phyloP scores from a whole-genome alignment of 2,329 filamentous ascomycete genomes.

The Apiospora koreana region DNA sequence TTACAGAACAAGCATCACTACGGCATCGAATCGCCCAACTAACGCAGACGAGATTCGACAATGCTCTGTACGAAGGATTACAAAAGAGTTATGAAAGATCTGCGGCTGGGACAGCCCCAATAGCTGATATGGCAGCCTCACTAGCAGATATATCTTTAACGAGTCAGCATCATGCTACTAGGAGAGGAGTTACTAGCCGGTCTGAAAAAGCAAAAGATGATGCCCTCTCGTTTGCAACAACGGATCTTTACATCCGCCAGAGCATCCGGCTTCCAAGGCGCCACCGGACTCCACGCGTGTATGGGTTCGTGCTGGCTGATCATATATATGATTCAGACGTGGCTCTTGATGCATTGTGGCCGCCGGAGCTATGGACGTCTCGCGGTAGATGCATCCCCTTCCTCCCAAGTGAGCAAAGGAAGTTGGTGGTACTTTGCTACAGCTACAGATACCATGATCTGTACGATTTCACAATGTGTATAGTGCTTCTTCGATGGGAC shows the following conservation, averaged over 20 bases:
- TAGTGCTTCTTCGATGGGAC: not conserved
- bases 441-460: no score
- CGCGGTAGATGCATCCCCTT: not conserved
- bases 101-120: no score
- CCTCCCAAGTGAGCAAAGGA: not conserved
- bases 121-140: no score
- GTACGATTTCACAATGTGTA: not conserved
- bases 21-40: no score
- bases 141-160: not conserved
- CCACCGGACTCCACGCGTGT: not conserved
- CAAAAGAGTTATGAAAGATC: no score
- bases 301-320: not conserved
- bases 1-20: no score
- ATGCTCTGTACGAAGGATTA: not conserved
- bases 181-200: not conserved
- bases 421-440: not conserved
- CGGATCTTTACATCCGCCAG: not conserved
- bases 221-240: not conserved
- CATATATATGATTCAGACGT: not conserved
- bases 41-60: not conserved
- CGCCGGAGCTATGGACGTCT: not conserved
- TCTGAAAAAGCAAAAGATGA: not conserved
- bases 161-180: not conserved
- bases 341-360: not conserved
- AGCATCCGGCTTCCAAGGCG: not conserved